Evolutionary conservation across 768 basidiomycete species (phyloP), one percentile per base, ranked within the genome.

Genomic region (Phylloporus sp.): DNA sequence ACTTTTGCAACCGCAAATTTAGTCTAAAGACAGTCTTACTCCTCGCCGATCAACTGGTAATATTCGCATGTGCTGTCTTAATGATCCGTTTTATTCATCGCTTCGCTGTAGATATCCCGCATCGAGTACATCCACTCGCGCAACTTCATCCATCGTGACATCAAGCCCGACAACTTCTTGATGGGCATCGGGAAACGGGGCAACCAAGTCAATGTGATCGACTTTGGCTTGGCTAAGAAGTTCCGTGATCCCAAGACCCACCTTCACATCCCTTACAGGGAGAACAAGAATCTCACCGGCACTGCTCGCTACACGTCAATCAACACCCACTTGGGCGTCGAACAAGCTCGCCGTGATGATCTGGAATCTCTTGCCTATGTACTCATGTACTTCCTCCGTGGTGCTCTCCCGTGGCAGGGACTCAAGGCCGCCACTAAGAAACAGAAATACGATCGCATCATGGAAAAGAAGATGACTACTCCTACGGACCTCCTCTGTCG

Each of bases 381-480:
- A 20, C 81, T 99, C 58, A 97, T 99, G 95, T 99, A 99, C 77
- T 99, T 99, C 82, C 86, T 99, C 55, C 92, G 95, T 54, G 96
- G 95, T 39, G 86, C 91, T 46, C 81, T 99, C 35, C 95, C 95
- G 26, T 99, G 95, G 95, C 96, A 99, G 70, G 96, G 96, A 49
- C 82, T 99, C 66, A 99, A 99, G 76, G 96, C 96, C 50, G 95
- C 95, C 32, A 99, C 96, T 49, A 99, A 99, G 90, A 99, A 99
- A 82, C 96, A 99, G 79, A 99, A 99, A 76, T 98, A 98, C 70
- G 96, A 98, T 71, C 86, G 96, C 50, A 99, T 99, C 75, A 99
- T 99, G 96, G 96, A 99, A 74, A 99, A 99, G 82, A 99, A 99
- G 82, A 98, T 99, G 93, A 97, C 96, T 29, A 96, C 93, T 0